Evolutionary conservation across 2,329 filamentous ascomycete genomes (phyloP), one percentile per base, ranked within the genome.

Genomic region (Pezicula rhizophila): DNA sequence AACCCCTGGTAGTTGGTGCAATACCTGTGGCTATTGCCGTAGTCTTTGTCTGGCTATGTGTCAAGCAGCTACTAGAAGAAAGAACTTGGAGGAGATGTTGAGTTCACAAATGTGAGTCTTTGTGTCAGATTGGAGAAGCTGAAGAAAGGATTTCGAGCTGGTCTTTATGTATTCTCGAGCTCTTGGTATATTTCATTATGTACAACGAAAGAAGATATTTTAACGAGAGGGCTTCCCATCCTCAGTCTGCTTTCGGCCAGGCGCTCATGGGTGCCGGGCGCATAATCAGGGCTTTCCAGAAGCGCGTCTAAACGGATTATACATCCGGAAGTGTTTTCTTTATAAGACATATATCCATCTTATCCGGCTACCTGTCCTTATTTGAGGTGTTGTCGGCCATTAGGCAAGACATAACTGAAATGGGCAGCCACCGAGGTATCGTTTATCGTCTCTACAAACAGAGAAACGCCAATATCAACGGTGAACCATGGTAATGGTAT

Each of bases 91-190:
- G 41, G 40, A 15, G 46, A 40, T 46, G 45, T 18, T 44, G 34
- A 51, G 45, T 38, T 49, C 41, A 46, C 51, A 53, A 43, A 47
- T 41, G 42, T 49, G 42, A 50, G 54, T 53, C 61, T 63, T 63
- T 63, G 57, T 62, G 57, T 42, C 20, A 42, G 12, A 42, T 56
- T 57, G 51, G 45, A 50, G 48, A 50, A 31, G 47, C 38, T 39
- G 42, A 59, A 60, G 55, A 60, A 62, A 61, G 58, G 58, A 56
- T 46, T 45, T 57, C 49, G 18, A 45, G 45, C 48, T 53, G 52
- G 47, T 48, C 60, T 63, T 63, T 63, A 63, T 63, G 60, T 61
- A 58, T 61, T 60, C 48, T 47, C 41, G 47, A 38, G 15, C 33
- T 51, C 45, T 51, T 26, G 25, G n/a, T 12, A 28, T 34, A 34